Evolutionary conservation across 163 green algal genomes (phyloP).

Genomic region (Chlorella variabilis): DNA sequence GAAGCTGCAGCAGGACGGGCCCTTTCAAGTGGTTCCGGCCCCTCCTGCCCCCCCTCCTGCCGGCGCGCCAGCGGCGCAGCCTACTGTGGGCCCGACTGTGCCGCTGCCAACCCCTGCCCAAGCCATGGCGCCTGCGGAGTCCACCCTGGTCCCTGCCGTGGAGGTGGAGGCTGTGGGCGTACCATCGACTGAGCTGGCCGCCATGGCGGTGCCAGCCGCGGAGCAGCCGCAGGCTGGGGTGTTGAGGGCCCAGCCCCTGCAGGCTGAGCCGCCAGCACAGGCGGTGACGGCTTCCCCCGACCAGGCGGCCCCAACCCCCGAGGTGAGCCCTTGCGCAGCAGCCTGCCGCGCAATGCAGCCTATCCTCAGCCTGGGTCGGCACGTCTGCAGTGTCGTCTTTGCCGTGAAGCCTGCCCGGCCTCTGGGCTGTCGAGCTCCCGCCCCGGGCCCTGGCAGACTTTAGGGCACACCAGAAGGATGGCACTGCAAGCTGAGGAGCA

Average conservation of each 20-base stretch:
- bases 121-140: background rate
- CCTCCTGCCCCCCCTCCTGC: background rate
- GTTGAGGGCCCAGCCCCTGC: background rate
- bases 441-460: too few species aligned
- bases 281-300: background rate
- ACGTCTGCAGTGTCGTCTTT: too few species aligned
- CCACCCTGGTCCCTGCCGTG: background rate
- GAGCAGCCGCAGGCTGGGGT: background rate
- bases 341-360: too few species aligned
- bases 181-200: background rate
- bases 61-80: background rate
- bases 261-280: background rate
- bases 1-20: background rate
- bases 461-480: too few species aligned
- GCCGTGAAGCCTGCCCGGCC: too few species aligned
- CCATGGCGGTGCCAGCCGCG: background rate
- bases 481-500: too few species aligned
- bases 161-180: background rate
- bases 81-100: background rate
- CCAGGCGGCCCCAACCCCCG: background rate
- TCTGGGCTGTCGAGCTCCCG: too few species aligned
- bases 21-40: too few species aligned
- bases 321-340: too few species aligned
- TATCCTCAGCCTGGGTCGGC: too few species aligned
- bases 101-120: conserved; percentile 1